Percentiles rank a stretch among this genome's conserved stretches.
These are phyloP conservation scores for Colletotrichum lupini DNA, from an alignment of 2,329 filamentous ascomycete genomes.

Conservation along the genomic window DNA sequence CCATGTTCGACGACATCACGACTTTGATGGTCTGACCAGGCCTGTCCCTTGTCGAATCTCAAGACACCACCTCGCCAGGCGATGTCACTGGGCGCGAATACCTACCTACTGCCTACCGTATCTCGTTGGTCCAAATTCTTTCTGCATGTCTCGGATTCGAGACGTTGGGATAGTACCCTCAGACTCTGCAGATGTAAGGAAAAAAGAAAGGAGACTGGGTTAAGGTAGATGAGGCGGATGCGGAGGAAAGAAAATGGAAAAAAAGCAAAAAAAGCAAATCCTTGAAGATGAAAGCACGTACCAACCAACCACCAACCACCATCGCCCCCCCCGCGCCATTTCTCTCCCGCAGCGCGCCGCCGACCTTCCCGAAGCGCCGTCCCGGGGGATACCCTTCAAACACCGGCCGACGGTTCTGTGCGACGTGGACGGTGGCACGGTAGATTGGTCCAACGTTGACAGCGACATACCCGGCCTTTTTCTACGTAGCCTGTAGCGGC, in stretches of 20 bases:
- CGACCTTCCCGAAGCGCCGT: background rate
- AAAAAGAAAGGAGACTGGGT: background rate
- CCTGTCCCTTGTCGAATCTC: background rate
- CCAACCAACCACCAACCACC: too few relatives aligned
- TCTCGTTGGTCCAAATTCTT: background rate
- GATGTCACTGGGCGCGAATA: too few relatives aligned
- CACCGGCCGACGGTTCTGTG: background rate
- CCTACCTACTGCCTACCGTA: background rate
- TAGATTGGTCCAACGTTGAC: background rate
- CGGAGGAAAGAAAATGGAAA: background rate
- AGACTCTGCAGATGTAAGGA: background rate
- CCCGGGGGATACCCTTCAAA: background rate
- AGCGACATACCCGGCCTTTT: background rate
- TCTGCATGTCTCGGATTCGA: background rate
- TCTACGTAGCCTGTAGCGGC: too few relatives aligned
- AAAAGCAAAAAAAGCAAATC: background rate
- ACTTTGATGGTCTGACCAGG: background rate
- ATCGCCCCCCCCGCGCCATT: background rate
- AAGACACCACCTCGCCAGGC: too few relatives aligned
- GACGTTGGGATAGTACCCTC: background rate
- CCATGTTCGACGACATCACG: conserved; percentile 5
- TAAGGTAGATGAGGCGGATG: background rate
- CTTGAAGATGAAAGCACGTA: too few relatives aligned
- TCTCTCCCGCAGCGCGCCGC: background rate
- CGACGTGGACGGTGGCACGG: background rate